These are phyloP conservation scores for Amylostereum areolatum DNA, from an alignment of 1,284 basidiomycete genomes.

Conservation along the genomic window DNA sequence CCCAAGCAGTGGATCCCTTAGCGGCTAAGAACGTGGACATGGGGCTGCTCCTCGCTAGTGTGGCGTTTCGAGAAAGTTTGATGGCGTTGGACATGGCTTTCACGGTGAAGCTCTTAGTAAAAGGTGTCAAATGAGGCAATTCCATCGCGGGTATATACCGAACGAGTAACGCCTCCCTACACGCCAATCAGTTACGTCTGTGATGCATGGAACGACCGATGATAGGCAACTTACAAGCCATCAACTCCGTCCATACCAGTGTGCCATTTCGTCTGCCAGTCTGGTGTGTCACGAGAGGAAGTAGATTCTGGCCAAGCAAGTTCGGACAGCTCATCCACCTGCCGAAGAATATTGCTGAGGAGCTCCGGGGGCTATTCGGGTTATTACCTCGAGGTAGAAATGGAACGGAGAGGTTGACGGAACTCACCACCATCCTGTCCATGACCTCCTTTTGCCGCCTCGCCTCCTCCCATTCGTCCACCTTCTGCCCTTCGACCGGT, in stretches of 20 bases:
- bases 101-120: slow-evolving; percentile 46
- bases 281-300: slow-evolving; percentile 13
- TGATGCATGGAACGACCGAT: background rate
- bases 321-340: slow-evolving; percentile 42
- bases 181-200: background rate
- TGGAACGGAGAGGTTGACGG: slow-evolving; percentile 7
- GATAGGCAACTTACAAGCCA: slow-evolving; percentile 45
- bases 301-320: slow-evolving; percentile 42
- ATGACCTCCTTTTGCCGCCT: slow-evolving; percentile 49
- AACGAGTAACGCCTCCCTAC: slow-evolving; percentile 19
- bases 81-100: slow-evolving; percentile 55
- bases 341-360: slow-evolving; percentile 46
- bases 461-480: slow-evolving; percentile 67
- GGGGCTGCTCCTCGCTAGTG: slow-evolving; percentile 50
- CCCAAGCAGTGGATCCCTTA: slow-evolving; percentile 70
- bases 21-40: slow-evolving; percentile 57
- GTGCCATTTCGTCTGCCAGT: slow-evolving; percentile 29
- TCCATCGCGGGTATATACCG: slow-evolving; percentile 23
- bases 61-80: slow-evolving; percentile 52
- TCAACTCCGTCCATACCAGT: slow-evolving; percentile 40
- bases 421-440: slow-evolving; percentile 58
- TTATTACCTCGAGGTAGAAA: slow-evolving; percentile 6
- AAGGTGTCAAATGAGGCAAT: slow-evolving; percentile 32
- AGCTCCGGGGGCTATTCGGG: slow-evolving; percentile 56
- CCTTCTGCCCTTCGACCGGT: slow-evolving; percentile 14